Conservation (phyloP, 129 eudicot genomes). For the Cynara cardunculus region DNA sequence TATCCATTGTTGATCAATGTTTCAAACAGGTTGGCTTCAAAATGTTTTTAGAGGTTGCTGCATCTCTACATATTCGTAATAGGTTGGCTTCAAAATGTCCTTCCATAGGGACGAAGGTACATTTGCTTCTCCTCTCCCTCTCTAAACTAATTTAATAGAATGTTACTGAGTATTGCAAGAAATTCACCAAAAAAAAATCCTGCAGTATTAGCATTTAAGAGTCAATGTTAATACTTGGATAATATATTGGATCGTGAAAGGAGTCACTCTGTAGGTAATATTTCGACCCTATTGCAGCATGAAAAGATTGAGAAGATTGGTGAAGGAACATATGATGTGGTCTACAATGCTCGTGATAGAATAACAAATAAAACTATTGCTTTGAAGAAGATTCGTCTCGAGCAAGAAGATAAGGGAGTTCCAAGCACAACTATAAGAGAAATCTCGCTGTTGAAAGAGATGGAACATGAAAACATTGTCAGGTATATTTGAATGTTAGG, state of each 20-base stretch:
- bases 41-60: no score
- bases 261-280: no score
- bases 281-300: no score
- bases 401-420: slow-evolving; percentile 94
- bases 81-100: no score
- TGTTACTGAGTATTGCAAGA: not conserved
- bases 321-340: slow-evolving; percentile 96
- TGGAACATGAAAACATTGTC: slow-evolving; percentile 93
- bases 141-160: not conserved
- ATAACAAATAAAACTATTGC: slow-evolving; percentile 87
- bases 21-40: no score
- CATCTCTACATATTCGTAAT: no score
- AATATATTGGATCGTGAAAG: no score
- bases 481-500: no score
- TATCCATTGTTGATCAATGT: no score
- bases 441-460: slow-evolving; percentile 89
- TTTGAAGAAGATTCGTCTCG: slow-evolving; percentile 84
- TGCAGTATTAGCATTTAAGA: not conserved
- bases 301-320: slow-evolving; percentile 94
- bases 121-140: not conserved
- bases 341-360: slow-evolving; percentile 86
- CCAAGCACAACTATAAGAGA: slow-evolving; percentile 95
- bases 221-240: no score
- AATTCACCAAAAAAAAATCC: not conserved
- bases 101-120: slow-evolving; percentile 91